Evolutionary conservation across 768 basidiomycete genomes (phyloP).

Genomic region (Kwoniella newhampshirensis): DNA sequence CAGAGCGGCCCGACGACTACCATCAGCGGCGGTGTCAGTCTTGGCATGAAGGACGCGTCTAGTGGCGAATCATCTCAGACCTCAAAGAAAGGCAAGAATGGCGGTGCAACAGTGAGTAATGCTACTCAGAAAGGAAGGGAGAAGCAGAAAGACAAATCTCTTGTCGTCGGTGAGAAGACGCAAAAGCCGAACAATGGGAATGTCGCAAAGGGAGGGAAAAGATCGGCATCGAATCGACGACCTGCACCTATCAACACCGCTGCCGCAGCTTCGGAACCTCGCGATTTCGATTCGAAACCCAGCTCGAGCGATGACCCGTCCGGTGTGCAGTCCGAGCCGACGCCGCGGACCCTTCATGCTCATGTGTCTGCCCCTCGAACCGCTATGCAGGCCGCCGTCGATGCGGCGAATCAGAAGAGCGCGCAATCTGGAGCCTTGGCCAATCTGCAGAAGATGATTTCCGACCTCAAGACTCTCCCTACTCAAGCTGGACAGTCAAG

Average conservation of each 20-base stretch:
- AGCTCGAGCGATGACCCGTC: conserved; percentile 7
- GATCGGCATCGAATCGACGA: conserved; percentile 11
- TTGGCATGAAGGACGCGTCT: conserved; percentile 23
- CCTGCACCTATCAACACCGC: conserved; percentile 34
- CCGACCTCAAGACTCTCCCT: conserved; percentile 83
- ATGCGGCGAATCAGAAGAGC: conserved; percentile 32
- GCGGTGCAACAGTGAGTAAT: conserved; percentile 1
- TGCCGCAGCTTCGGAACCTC: conserved; percentile 9
- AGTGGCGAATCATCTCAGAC: conserved; percentile 1
- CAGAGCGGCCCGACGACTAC: conserved; percentile 39
- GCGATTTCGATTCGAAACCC: conserved; percentile 16
- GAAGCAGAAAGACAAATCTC: conserved; percentile 2
- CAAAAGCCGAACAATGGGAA: not conserved
- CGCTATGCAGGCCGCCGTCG: conserved; percentile 40
- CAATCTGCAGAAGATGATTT: conserved; percentile 81
- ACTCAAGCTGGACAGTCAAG: conserved; percentile 59
- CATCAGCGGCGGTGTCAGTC: conserved; percentile 39
- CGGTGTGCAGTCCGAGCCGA: not conserved
- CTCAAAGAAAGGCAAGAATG: conserved; percentile 16
- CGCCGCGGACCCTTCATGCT: conserved; percentile 28
- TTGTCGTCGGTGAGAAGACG: not conserved
- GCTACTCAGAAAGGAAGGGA: not conserved
- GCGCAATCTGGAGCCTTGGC: conserved; percentile 28
- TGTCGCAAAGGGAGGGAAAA: conserved; percentile 8
- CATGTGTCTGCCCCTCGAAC: conserved; percentile 22